Percentiles rank a stretch among this genome's conserved stretches.
phyloP scores from a whole-genome alignment of 805 yeast species.

The Candida koratica region DNA sequence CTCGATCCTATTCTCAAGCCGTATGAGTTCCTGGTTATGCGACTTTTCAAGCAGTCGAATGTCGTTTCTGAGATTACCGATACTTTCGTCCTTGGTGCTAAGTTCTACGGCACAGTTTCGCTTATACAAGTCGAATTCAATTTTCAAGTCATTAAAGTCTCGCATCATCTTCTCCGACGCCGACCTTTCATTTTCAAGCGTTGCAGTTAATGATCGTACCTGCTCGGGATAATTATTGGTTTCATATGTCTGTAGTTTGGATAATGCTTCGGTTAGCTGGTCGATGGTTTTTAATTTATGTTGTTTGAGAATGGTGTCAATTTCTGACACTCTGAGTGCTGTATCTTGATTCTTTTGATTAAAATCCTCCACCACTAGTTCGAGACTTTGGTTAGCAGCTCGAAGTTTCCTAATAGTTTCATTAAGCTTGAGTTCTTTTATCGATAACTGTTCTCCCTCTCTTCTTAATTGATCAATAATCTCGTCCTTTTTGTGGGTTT shows the following conservation, averaged over 20 bases:
- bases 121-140: conserved; percentile 31
- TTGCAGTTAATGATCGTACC: conserved; percentile 22
- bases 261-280: conserved; percentile 22
- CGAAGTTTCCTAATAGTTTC: conserved; percentile 64
- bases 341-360: conserved; percentile 29
- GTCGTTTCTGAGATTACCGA: conserved; percentile 27
- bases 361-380: conserved; percentile 25
- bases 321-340: conserved; percentile 34
- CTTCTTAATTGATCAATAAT: conserved; percentile 61
- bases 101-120: conserved; percentile 31
- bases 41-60: conserved; percentile 31
- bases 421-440: conserved; percentile 64
- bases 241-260: conserved; percentile 14
- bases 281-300: conserved; percentile 27
- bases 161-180: conserved; percentile 19
- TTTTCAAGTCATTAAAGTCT: conserved; percentile 27
- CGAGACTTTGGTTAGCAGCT: conserved; percentile 26
- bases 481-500: conserved; percentile 44
- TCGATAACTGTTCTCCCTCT: conserved; percentile 73
- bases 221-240: conserved; percentile 15
- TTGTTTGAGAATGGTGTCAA: conserved; percentile 29
- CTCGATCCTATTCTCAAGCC: conserved; percentile 71
- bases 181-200: conserved; percentile 22
- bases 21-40: conserved; percentile 42
- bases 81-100: conserved; percentile 30